Evolutionary conservation across 2,329 filamentous ascomycete species (phyloP).

Genomic region (Leptographium wingfieldii): DNA sequence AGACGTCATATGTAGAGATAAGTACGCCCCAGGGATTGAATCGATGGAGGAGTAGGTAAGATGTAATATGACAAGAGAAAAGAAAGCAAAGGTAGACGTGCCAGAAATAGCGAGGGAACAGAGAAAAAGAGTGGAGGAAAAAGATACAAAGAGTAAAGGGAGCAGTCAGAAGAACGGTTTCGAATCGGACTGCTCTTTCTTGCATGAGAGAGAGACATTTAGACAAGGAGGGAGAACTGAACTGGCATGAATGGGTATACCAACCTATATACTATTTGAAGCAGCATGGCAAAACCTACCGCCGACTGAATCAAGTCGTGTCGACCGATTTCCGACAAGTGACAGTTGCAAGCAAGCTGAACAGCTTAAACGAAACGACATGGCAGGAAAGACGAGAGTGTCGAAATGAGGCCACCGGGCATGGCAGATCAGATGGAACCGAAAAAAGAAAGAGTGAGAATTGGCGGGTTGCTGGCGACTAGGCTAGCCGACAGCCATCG

Average conservation of each 20-base stretch:
- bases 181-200: neutral
- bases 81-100: neutral
- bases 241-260: neutral
- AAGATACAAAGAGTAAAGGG: neutral
- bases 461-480: neutral
- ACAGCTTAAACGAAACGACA: neutral
- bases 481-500: neutral
- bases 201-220: neutral
- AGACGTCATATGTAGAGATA: too few species aligned
- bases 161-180: neutral
- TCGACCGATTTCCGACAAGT: neutral
- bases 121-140: too few species aligned
- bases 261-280: neutral
- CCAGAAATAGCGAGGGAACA: too few species aligned
- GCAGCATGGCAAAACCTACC: neutral
- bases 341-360: too few species aligned
- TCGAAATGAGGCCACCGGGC: neutral
- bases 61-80: too few species aligned
- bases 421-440: neutral
- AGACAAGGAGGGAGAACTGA: neutral
- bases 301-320: neutral
- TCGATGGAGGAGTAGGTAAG: too few species aligned
- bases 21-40: too few species aligned
- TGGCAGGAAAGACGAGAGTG: neutral
- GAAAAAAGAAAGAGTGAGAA: neutral